These are phyloP conservation scores for Aspergillus ustus DNA, from an alignment of 2,329 filamentous ascomycete genomes.

Conservation along the genomic window DNA sequence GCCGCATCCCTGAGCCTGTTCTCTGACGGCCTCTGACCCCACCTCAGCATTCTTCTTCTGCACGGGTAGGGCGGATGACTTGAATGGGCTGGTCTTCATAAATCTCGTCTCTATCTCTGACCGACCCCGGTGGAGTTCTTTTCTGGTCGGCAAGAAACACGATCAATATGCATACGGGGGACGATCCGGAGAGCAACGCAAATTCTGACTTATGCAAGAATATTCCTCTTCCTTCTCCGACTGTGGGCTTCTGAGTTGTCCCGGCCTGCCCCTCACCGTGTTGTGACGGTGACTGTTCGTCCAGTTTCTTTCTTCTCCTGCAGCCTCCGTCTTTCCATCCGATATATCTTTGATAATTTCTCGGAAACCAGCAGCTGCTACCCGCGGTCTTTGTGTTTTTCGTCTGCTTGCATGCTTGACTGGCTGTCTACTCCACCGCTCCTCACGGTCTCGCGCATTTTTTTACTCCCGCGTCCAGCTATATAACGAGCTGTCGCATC, in stretches of 20 bases:
- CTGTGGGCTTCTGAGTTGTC: constrained; percentile 25
- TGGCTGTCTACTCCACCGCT: not conserved
- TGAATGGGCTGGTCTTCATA: constrained; percentile 11
- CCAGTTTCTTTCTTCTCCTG: constrained; percentile 1
- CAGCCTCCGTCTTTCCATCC: not conserved
- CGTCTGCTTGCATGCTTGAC: not conserved
- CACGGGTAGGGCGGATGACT: constrained; percentile 12
- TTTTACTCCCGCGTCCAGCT: not conserved
- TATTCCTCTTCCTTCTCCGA: constrained; percentile 10
- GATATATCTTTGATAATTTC: not conserved
- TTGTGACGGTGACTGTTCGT: not conserved
- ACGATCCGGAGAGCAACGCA: constrained; percentile 25
- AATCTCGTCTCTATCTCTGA: constrained; percentile 1
- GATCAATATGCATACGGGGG: constrained; percentile 24
- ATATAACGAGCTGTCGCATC: constrained; percentile 4
- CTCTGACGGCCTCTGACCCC: constrained; percentile 18
- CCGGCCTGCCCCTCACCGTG: constrained; percentile 23
- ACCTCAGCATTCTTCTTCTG: constrained; percentile 21
- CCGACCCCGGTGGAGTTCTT: constrained; percentile 7
- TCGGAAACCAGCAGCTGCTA: not conserved
- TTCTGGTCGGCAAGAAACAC: constrained; percentile 11
- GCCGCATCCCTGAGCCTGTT: constrained; percentile 20
- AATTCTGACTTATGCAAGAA: constrained; percentile 17
- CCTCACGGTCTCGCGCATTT: not conserved
- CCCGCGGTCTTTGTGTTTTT: constrained; percentile 2